Percentiles rank a stretch among this genome's conserved stretches.
phyloP scores from a whole-genome alignment of 139 green algal species.

The Mesotaenium endlicherianum region DNA sequence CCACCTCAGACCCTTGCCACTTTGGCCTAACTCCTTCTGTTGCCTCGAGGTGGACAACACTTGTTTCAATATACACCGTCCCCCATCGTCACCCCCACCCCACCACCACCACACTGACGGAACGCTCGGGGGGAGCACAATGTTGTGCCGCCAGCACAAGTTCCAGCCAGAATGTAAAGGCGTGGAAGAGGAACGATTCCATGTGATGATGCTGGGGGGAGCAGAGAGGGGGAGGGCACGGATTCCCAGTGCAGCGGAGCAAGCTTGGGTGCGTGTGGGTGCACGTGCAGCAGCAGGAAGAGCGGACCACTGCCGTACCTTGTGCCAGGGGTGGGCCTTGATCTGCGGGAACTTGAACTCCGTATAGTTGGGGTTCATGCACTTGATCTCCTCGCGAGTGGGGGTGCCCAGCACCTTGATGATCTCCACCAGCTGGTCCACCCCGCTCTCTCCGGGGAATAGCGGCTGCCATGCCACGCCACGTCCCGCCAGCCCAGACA shows the following conservation, averaged over 20 bases:
- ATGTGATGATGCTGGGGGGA: background rate
- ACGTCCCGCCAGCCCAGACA: background rate
- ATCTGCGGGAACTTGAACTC: conserved; percentile 99
- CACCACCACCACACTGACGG: too few relatives aligned
- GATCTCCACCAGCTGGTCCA: conserved; percentile 99
- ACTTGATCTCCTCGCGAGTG: conserved; percentile 89
- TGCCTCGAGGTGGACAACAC: too few relatives aligned
- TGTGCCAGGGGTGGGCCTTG: conserved; percentile 92
- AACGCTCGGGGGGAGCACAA: too few relatives aligned
- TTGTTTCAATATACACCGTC: too few relatives aligned
- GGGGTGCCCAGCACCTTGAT: conserved; percentile 97
- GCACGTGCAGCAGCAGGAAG: too few relatives aligned
- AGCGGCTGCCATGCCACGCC: conserved; percentile 41
- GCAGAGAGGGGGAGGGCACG: background rate
- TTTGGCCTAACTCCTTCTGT: too few relatives aligned
- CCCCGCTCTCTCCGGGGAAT: conserved; percentile 83
- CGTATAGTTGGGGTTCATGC: conserved; percentile 99
- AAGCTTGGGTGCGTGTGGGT: too few relatives aligned
- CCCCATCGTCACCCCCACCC: too few relatives aligned
- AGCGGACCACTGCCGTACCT: conserved; percentile 54
- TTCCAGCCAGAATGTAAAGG: background rate
- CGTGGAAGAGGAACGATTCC: background rate
- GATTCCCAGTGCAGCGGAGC: too few relatives aligned
- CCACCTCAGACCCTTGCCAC: too few relatives aligned
- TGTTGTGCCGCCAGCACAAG: background rate